Conservation (phyloP, 2,329 filamentous ascomycete genomes). For the Teratosphaeria gauchensis region DNA sequence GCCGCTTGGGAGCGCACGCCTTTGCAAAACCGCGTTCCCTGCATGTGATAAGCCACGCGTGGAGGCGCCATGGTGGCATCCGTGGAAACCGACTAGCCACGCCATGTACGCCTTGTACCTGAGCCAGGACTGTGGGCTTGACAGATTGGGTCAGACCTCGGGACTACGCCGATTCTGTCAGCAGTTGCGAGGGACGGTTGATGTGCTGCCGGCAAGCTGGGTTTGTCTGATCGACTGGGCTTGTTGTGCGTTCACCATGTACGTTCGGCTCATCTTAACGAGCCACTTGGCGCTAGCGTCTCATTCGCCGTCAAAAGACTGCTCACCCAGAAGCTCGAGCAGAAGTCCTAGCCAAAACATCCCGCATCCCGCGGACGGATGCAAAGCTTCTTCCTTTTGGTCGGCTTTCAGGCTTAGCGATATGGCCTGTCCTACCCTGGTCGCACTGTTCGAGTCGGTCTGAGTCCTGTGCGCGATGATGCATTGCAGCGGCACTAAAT, state of each 20-base stretch:
- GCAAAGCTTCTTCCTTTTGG: constrained; percentile 5
- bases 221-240: neutral
- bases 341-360: constrained; percentile 1
- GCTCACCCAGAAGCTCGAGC: constrained; percentile 7
- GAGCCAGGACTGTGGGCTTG: constrained; percentile 3
- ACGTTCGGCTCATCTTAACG: constrained; percentile 2
- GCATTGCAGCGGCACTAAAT: constrained; percentile 9
- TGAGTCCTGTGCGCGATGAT: constrained; percentile 12
- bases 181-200: neutral
- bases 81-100: neutral
- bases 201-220: neutral
- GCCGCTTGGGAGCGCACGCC: neutral
- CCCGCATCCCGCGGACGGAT: constrained; percentile 10
- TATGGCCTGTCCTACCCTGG: constrained; percentile 1
- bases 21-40: neutral
- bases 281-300: constrained; percentile 7
- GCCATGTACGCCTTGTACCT: constrained; percentile 2
- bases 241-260: neutral
- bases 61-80: neutral
- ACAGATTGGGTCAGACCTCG: neutral
- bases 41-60: neutral
- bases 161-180: neutral
- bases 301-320: constrained; percentile 1
- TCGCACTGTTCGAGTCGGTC: constrained; percentile 5
- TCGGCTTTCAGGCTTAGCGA: constrained; percentile 3